phyloP scores from a whole-genome alignment of 176 grass and related monocot genomes.

The Alopecurus myosuroides region DNA sequence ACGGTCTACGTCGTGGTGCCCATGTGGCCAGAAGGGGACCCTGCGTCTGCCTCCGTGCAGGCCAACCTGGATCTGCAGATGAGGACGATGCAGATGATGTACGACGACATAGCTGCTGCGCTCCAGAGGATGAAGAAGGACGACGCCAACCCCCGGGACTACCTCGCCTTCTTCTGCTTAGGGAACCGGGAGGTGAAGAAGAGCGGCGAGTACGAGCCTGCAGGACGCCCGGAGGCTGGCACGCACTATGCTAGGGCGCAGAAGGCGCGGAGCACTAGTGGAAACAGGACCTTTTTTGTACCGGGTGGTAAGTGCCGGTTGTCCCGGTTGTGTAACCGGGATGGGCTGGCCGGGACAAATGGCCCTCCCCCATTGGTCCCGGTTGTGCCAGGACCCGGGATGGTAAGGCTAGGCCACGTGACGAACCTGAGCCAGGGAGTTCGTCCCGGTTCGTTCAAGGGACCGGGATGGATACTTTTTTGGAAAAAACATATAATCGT shows the following conservation, averaged over 20 bases:
- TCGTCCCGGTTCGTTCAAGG: too few species aligned
- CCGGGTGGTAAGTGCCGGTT: too few species aligned
- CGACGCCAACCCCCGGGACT: conserved; percentile 45
- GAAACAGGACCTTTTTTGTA: too few species aligned
- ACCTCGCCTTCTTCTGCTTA: conserved; percentile 81
- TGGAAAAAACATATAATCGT: too few species aligned
- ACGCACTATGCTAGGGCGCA: conserved; percentile 63
- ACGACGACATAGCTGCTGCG: conserved; percentile 52
- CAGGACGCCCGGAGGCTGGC: conserved; percentile 34
- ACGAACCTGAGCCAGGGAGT: too few species aligned
- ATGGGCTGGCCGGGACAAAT: too few species aligned
- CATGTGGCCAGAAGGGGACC: conserved; percentile 85
- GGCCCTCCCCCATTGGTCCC: too few species aligned
- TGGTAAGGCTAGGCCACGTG: too few species aligned
- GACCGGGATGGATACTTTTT: too few species aligned
- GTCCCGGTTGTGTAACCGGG: too few species aligned
- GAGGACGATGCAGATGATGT: conserved; percentile 95
- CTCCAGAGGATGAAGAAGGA: conserved; percentile 53
- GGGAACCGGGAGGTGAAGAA: conserved; percentile 72
- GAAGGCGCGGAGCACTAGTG: conserved; percentile 51
- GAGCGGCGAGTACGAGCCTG: conserved; percentile 59
- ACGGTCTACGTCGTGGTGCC: conserved; percentile 67
- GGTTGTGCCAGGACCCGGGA: too few species aligned
- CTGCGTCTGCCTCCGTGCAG: conserved; percentile 41
- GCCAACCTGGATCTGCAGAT: conserved; percentile 79